Evolutionary conservation across 2,329 filamentous ascomycete genomes (phyloP), one percentile per base, ranked within the genome.

Genomic region (Trichoderma afroharzianum): DNA sequence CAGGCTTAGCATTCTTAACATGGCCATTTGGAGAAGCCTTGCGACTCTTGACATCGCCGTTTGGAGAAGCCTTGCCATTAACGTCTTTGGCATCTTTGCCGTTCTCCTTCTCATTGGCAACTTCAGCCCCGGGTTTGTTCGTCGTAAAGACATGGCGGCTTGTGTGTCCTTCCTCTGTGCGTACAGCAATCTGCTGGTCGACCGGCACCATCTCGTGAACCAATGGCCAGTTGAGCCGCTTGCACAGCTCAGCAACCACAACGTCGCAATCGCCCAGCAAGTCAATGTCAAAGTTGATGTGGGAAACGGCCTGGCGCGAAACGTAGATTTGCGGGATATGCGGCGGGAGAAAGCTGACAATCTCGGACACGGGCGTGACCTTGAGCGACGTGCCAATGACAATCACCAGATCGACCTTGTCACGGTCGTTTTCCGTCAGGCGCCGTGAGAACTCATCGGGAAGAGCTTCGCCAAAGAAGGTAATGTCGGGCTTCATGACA

Each of bases 401-500:
- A 75, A 99, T 91, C 75, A 98, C 93, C 18, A 99, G 87, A 79
- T 99, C 96, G 1, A 93, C 93, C 71, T 88, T 85, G 74, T 93
- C 89, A 72, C 90, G 90, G 81, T 99, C 96, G 76, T 93, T 88
- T 72, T 93, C 87, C n/a, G 93, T 90, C 15, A 98, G 88, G 8
- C 95, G 91, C 63, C 89, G 85, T 71, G 92, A 92, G 81, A 99
- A 99, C 75, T 90, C 88, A 76, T 93, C 90, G 0, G 95, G 95
- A 1, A 99, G 90, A 64, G 91, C 87, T 83, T 99, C 96, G 76
- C 95, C 95, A 78, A 98, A 98, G 84, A 99, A 98, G 61, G 94
- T 98, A 79, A 99, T 98, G 83, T 98, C 95, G 9, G 96, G 96
- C 86, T 93, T 97, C 94, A 97, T 97, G 79, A 97, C 90, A 71